Evolutionary conservation across 139 green algal genomes (phyloP).

Genomic region (Chlamydomonas applanata): DNA sequence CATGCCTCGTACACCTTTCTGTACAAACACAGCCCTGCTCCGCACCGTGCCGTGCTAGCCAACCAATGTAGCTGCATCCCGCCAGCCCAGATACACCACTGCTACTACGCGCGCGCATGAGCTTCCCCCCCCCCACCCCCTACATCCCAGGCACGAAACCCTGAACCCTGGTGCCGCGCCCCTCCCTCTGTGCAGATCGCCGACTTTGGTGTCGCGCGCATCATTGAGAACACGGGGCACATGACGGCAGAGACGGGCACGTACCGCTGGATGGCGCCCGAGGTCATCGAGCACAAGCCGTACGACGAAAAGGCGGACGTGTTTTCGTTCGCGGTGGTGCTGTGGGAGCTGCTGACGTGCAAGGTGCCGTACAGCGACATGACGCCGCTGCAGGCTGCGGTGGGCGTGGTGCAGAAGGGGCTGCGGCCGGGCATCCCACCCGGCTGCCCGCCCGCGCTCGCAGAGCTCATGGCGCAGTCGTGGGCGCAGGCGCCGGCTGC

Average conservation of each 20-base stretch:
- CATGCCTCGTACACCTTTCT: too few relatives aligned
- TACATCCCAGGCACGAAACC: neutral
- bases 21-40: too few relatives aligned
- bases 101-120: too few relatives aligned
- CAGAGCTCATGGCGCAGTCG: constrained; percentile 63
- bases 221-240: constrained; percentile 79
- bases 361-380: constrained; percentile 90
- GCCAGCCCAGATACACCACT: too few relatives aligned
- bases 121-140: too few relatives aligned
- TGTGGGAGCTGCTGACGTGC: constrained; percentile 95
- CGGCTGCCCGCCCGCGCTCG: constrained; percentile 65
- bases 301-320: constrained; percentile 92
- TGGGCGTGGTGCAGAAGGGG: constrained; percentile 97
- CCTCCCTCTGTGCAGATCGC: too few relatives aligned
- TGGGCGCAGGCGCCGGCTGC: constrained; percentile 56
- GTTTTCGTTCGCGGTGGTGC: constrained; percentile 86
- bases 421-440: constrained; percentile 78
- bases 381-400: constrained; percentile 87
- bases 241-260: constrained; percentile 99
- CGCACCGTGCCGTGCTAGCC: too few relatives aligned
- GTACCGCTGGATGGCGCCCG: constrained; percentile 99
- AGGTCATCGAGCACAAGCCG: constrained; percentile 98
- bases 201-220: constrained; percentile 76
- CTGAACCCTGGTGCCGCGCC: neutral
- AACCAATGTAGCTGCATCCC: too few relatives aligned